Evolutionary conservation across 805 yeast genomes (phyloP).

Genomic region (Monosporozyma solicola): DNA sequence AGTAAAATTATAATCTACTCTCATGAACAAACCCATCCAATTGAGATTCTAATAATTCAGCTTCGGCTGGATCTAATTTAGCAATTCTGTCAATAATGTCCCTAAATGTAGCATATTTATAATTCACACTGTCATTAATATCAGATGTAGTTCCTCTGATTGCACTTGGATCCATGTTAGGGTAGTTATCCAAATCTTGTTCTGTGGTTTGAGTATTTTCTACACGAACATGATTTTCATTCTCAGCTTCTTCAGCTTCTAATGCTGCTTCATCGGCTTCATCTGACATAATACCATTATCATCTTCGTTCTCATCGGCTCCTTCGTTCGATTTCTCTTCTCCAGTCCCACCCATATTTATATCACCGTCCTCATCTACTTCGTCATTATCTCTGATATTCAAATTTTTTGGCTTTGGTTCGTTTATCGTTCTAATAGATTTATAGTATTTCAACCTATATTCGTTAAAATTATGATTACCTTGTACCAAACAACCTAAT

Average conservation of each 20-base stretch:
- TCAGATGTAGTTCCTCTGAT: slow-evolving; percentile 13
- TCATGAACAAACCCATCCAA: slow-evolving; percentile 24
- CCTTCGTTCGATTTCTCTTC: not conserved
- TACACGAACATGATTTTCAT: slow-evolving; percentile 21
- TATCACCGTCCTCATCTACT: slow-evolving; percentile 24
- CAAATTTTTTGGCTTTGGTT: slow-evolving; percentile 26
- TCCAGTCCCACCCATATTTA: slow-evolving; percentile 14
- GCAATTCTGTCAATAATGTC: slow-evolving; percentile 24
- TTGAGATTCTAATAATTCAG: slow-evolving; percentile 13
- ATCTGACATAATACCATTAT: slow-evolving; percentile 27
- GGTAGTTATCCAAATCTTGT: not conserved
- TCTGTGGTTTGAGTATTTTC: slow-evolving; percentile 8
- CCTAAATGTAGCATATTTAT: slow-evolving; percentile 22
- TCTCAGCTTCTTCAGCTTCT: slow-evolving; percentile 28
- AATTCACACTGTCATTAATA: slow-evolving; percentile 19
- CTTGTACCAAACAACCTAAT: slow-evolving; percentile 47
- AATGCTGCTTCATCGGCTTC: slow-evolving; percentile 25
- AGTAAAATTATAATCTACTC: slow-evolving; percentile 10
- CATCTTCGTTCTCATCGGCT: slow-evolving; percentile 10
- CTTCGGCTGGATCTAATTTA: slow-evolving; percentile 19
- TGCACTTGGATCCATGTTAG: not conserved
- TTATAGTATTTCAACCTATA: slow-evolving; percentile 31
- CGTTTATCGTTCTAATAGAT: slow-evolving; percentile 37
- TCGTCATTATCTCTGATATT: slow-evolving; percentile 17
- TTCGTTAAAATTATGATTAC: slow-evolving; percentile 38